Percentiles rank a stretch among this genome's conserved stretches.
Evolutionary conservation across 2,329 filamentous ascomycete genomes (phyloP).

Genomic region (Seiridium cupressi): DNA sequence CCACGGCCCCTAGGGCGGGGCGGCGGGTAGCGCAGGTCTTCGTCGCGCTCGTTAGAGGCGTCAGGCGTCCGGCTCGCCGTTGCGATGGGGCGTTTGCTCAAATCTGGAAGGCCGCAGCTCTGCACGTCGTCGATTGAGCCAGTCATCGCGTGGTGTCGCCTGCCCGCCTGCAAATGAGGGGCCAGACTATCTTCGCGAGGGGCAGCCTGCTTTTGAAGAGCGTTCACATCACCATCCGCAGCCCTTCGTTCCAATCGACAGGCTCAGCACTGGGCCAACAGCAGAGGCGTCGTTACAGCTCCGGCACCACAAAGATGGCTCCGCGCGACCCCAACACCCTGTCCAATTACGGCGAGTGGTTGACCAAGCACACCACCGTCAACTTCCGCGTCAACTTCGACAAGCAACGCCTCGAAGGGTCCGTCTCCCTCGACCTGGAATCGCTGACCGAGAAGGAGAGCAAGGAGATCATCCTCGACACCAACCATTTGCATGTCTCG

Average conservation of each 20-base stretch:
- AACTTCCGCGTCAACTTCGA: slow-evolving; percentile 84
- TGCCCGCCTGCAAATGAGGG: slow-evolving; percentile 19
- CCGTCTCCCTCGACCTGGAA: slow-evolving; percentile 73
- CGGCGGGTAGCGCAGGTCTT: background rate
- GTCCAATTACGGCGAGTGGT: slow-evolving; percentile 88
- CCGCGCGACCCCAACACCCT: slow-evolving; percentile 83
- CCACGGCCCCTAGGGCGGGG: background rate
- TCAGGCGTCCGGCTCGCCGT: background rate
- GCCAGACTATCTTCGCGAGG: slow-evolving; percentile 20
- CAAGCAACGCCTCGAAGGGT: slow-evolving; percentile 72
- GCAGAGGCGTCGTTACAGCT: slow-evolving; percentile 16
- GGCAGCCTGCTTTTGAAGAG: slow-evolving; percentile 25
- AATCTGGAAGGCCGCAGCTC: background rate
- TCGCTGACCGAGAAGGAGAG: slow-evolving; percentile 72
- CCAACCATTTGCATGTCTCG: slow-evolving; percentile 75
- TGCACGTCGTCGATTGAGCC: background rate
- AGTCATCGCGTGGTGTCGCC: background rate
- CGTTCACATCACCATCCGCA: slow-evolving; percentile 25
- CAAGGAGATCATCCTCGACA: slow-evolving; percentile 81
- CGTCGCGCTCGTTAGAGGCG: background rate
- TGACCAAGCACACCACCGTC: slow-evolving; percentile 78
- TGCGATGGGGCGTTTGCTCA: background rate
- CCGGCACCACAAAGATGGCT: slow-evolving; percentile 26
- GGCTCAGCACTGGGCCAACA: slow-evolving; percentile 8
- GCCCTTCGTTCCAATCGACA: slow-evolving; percentile 16